Evolutionary conservation across 2,329 filamentous ascomycete genomes (phyloP).

Genomic region (Zalaria obscura): DNA sequence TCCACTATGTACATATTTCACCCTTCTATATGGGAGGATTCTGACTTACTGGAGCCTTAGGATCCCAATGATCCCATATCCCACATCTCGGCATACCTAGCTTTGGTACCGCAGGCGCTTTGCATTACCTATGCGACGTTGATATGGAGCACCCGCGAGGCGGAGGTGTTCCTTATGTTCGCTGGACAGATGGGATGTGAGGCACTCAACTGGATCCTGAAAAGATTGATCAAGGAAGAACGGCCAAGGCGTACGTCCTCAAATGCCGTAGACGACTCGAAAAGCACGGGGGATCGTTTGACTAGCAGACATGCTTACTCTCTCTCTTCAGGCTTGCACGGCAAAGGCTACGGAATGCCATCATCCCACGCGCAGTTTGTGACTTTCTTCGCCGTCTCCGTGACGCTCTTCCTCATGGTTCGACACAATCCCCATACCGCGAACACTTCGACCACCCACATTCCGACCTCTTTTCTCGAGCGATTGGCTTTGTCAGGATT

Average conservation of each 20-base stretch:
- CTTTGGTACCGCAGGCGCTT: slow-evolving; percentile 82
- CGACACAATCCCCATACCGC: slow-evolving; percentile 49
- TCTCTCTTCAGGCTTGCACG: slow-evolving; percentile 44
- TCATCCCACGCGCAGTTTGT: slow-evolving; percentile 91
- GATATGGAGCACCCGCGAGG: slow-evolving; percentile 80
- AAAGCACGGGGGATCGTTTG: background rate
- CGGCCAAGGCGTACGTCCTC: slow-evolving; percentile 57
- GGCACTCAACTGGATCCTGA: slow-evolving; percentile 75
- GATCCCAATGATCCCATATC: slow-evolving; percentile 77
- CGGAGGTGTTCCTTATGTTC: slow-evolving; percentile 82
- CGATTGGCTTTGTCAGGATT: slow-evolving; percentile 38
- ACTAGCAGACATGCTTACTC: background rate
- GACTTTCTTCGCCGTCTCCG: slow-evolving; percentile 74
- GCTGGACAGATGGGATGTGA: slow-evolving; percentile 85
- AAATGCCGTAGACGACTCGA: background rate
- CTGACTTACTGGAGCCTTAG: slow-evolving; percentile 30
- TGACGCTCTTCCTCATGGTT: slow-evolving; percentile 71
- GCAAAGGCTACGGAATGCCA: slow-evolving; percentile 97
- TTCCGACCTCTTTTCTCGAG: slow-evolving; percentile 47
- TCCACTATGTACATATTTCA: slow-evolving; percentile 63
- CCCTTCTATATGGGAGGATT: background rate
- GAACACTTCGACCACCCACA: slow-evolving; percentile 28
- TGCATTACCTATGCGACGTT: slow-evolving; percentile 83
- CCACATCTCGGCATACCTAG: slow-evolving; percentile 82
- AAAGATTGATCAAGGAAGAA: slow-evolving; percentile 85